These are phyloP conservation scores for Pisolithus microcarpus DNA, from an alignment of 768 basidiomycete genomes.

Conservation along the genomic window DNA sequence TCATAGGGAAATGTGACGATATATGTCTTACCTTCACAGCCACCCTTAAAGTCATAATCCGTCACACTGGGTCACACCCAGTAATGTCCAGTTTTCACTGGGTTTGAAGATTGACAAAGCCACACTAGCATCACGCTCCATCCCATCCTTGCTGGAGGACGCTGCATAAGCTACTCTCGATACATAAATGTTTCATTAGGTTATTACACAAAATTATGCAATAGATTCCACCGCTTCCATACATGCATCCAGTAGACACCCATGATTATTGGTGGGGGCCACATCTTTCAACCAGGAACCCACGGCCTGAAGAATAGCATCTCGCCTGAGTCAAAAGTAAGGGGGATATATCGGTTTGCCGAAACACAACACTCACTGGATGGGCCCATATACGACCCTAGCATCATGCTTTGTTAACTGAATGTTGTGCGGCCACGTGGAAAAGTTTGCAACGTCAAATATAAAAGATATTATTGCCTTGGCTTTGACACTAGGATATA, in stretches of 20 bases:
- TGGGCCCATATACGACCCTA: constrained; percentile 53
- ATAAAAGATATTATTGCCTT: constrained; percentile 63
- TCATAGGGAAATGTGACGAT: no score
- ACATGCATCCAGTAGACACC: constrained; percentile 74
- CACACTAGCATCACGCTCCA: no score
- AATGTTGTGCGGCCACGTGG: constrained; percentile 61
- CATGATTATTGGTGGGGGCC: constrained; percentile 53
- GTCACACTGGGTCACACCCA: no score
- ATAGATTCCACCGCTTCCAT: constrained; percentile 56
- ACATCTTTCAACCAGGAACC: constrained; percentile 49
- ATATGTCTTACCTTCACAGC: no score
- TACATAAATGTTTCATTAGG: no score
- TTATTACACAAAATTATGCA: constrained; percentile 7
- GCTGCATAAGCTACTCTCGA: no score
- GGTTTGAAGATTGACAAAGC: no score
- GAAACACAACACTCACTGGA: constrained; percentile 45
- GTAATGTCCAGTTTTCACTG: no score
- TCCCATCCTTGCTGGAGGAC: no score
- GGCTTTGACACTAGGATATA: constrained; percentile 49
- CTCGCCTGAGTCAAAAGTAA: constrained; percentile 28
- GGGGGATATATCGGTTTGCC: not conserved
- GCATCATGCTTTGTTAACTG: constrained; percentile 48
- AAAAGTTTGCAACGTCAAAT: constrained; percentile 47
- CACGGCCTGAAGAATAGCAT: constrained; percentile 46
- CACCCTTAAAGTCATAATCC: no score